phyloP scores from a whole-genome alignment of 306 rosid genomes.

The Malus orientalis region DNA sequence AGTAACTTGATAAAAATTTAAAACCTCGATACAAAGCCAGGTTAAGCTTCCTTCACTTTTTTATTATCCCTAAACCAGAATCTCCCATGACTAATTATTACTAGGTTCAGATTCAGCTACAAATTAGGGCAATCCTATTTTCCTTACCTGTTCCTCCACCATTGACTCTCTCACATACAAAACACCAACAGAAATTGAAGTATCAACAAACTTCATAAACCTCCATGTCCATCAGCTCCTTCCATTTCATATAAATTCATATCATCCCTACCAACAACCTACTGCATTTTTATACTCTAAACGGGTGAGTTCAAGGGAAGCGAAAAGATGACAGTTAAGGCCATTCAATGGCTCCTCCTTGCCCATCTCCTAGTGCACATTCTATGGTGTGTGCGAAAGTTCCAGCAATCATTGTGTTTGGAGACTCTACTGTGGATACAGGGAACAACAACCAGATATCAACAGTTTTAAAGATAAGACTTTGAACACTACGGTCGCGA shows the following conservation, averaged over 20 bases:
- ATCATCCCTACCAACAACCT: slow-evolving; percentile 8
- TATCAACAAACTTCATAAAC: slow-evolving; percentile 27
- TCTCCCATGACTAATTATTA: neutral
- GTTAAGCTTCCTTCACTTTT: neutral
- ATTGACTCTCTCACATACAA: neutral
- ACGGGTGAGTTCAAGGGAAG: neutral
- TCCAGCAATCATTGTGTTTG: slow-evolving; percentile 47
- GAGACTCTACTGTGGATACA: slow-evolving; percentile 52
- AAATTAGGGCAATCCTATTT: neutral
- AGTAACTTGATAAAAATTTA: too few relatives aligned
- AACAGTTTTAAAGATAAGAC: slow-evolving; percentile 37
- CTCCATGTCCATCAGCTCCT: neutral
- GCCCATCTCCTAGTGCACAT: slow-evolving; percentile 9
- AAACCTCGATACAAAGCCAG: neutral
- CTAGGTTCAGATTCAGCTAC: neutral
- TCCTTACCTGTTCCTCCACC: slow-evolving; percentile 1
- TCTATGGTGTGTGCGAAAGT: slow-evolving; percentile 14
- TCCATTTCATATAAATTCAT: neutral
- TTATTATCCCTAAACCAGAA: neutral
- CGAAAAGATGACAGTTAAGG: neutral
- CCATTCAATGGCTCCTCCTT: slow-evolving; percentile 9
- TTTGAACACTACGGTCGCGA: slow-evolving; percentile 49
- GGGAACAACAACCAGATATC: slow-evolving; percentile 56
- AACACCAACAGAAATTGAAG: neutral
- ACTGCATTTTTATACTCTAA: neutral